Base-by-base conservation (phyloP, 768 basidiomycete species). In the Phylloporus sp. region DNA sequence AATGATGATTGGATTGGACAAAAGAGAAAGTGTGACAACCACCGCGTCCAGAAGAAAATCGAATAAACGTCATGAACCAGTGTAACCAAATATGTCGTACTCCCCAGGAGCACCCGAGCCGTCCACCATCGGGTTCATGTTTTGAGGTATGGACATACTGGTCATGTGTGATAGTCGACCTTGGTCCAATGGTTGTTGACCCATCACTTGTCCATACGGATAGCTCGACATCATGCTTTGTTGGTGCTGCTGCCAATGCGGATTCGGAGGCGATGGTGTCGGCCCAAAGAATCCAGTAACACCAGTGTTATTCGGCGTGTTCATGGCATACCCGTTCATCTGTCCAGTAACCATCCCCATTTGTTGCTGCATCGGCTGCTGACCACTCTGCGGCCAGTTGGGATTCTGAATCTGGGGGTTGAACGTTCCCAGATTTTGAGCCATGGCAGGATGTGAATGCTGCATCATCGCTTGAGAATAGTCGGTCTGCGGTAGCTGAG, bases 31-130 rank as follows among this genome's bases (percentile, higher is more conserved):
- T 49, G 42, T 45, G 44, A 54, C 39, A 48, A 42, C 43, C 42
- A 59, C 56, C 57, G 40, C 38, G 34, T 52, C 53, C 54, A 45
- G 37, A 20, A 46, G 40, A 50, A 48, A 42, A 56, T 58, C 41
- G 46, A 31, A 42, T 21, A 48, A 46, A 42, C 39, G 49, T 61
- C 61, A 68, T 70, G 64, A 72, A 46, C 70, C 69, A 54, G 66
- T 71, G 77, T 81, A 83, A 59, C 77, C 79, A 62, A 81, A 79
- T 51, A 80, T 65, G 52, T 81, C 80, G 55, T 78, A 76, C 45
- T 82, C 81, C 56, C 60, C 70, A 42, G 59, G 48, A 46, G 49
- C 43, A 38, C 66, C 68, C 44, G 67, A 62, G 57, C 68, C 69
- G 57, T 78, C 78, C 56, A 60, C 60, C 45, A 67, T 63, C 47